A percentile compares a stretch with the other conserved stretches of the same genome.
phyloP scores from a whole-genome alignment of 2,329 filamentous ascomycete genomes.

The Cladosporium colombiae region DNA sequence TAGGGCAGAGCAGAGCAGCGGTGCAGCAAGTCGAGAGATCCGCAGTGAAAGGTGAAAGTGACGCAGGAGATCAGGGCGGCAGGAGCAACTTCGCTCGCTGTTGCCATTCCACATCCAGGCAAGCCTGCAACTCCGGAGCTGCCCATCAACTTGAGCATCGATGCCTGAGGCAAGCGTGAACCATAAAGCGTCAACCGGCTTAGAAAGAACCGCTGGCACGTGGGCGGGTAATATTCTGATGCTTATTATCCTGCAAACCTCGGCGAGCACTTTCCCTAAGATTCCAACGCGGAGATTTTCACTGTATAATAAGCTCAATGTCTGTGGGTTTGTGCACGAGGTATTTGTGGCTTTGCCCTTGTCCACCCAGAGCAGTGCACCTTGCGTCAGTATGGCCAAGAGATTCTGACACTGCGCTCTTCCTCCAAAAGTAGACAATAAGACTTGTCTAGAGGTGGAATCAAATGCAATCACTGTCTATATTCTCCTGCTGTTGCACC shows the following conservation, averaged over 20 bases:
- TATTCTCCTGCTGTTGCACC: not conserved
- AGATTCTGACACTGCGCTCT: not conserved
- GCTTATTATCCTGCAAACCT: not conserved
- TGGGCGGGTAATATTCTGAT: not conserved
- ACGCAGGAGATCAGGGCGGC: slow-evolving; percentile 6
- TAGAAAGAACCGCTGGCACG: not conserved
- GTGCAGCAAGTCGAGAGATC: not conserved
- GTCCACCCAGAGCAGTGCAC: not conserved
- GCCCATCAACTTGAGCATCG: not conserved
- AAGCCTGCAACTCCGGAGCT: not conserved
- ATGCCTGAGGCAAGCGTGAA: not conserved
- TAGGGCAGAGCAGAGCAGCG: not conserved
- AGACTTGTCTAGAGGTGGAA: not conserved
- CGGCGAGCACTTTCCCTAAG: not conserved
- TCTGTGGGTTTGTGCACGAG: not conserved
- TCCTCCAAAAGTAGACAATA: not conserved
- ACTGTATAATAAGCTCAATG: not conserved
- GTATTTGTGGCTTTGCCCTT: not conserved
- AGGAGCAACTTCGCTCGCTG: slow-evolving; percentile 2
- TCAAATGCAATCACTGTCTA: not conserved
- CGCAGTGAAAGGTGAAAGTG: not conserved
- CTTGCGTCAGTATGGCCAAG: too few relatives aligned
- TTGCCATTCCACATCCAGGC: not conserved
- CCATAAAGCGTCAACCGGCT: not conserved
- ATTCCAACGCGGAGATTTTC: not conserved